Evolutionary conservation across 2,329 filamentous ascomycete genomes (phyloP).

Genomic region (Lasiodiplodia sp.): DNA sequence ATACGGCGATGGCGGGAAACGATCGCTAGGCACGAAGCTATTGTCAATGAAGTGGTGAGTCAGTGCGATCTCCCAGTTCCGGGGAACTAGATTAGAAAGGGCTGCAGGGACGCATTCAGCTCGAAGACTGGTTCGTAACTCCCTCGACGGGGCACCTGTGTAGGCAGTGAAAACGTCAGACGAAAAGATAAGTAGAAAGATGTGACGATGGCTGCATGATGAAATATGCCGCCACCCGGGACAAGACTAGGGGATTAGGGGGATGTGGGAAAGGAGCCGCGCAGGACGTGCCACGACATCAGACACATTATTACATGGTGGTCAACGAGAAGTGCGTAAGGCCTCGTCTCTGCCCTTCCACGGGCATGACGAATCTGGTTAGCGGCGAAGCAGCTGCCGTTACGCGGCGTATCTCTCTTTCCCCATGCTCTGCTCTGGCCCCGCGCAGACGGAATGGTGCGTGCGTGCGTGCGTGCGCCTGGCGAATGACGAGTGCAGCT

Average conservation of each 20-base stretch:
- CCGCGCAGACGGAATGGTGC: not conserved
- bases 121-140: not conserved
- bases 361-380: not conserved
- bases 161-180: not conserved
- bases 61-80: not conserved
- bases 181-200: not conserved
- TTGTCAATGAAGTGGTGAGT: not conserved
- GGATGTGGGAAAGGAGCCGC: not conserved
- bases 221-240: not conserved
- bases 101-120: not conserved
- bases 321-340: no score
- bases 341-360: not conserved
- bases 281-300: conserved; percentile 12
- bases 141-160: not conserved
- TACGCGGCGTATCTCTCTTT: not conserved
- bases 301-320: not conserved
- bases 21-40: not conserved
- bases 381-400: conserved; percentile 2
- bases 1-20: not conserved
- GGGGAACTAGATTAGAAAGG: not conserved
- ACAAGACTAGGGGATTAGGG: not conserved
- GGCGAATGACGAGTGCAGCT: conserved; percentile 10
- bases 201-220: conserved; percentile 14
- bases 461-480: not conserved
- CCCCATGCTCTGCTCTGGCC: not conserved